Evolutionary conservation across 2,329 filamentous ascomycete species (phyloP), one percentile per base, ranked within the genome.

Genomic region (Claviceps sp.): DNA sequence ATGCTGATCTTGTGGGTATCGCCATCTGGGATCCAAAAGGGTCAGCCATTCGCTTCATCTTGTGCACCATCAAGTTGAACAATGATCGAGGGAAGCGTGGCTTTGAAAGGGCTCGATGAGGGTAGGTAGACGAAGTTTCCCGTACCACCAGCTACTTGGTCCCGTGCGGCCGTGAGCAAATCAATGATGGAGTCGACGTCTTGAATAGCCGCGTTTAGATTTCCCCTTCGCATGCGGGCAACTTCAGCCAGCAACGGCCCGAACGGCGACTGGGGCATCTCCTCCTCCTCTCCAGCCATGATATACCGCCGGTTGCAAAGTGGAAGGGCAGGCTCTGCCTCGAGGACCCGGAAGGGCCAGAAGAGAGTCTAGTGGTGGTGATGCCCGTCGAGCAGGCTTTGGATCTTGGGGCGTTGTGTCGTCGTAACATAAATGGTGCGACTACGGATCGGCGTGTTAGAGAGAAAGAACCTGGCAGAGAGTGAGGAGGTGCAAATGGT

Each of bases 141-240:
- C 71, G 55, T 67, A 89, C 89, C 82, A 59, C 76, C 71, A 56
- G 83, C 82, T 54, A 96, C 84, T 57, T 80, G 75, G 56, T 88
- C 81, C 52, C 89, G 78, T 41, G 90, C 87, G 47, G 76, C 75
- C 56, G 81, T 78, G 30, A 98, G 79, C 53, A 87, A 69, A 56
- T 89, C 79, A 59, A 98, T 89, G 41, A 90, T 85, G 54, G 80
- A 78, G 64, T 97, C 89, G 18, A 95, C 85, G 75, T 94, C 84
- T 37, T 81, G 72, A 53, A 95, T 81, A 41, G 83, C 84, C 52
- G 84, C 79, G 4, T 78, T 78, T 45, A 90, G 77, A 36, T 82
- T 79, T 56, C 78, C 81, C 63, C 78, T 82, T 61, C 79, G 79
- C 54, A 94, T 79, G 61, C 82, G 80, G 58, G 82, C 77, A 58